Conservation (phyloP, 768 basidiomycete species). For the Lactarius quietus region DNA sequence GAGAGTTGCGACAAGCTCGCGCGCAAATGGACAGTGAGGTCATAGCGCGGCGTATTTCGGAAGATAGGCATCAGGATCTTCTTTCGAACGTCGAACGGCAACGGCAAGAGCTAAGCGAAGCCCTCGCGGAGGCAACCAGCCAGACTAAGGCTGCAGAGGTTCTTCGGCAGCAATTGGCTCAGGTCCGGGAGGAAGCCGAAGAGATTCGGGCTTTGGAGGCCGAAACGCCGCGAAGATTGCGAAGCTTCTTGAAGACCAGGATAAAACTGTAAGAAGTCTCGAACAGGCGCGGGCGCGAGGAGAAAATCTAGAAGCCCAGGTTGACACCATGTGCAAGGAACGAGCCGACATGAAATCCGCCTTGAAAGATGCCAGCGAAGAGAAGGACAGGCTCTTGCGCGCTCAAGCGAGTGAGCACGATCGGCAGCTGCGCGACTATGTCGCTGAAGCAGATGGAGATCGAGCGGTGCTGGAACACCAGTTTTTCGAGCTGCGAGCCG, state of each 20-base stretch:
- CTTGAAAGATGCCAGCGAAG: slow-evolving; percentile 60
- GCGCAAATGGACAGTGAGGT: slow-evolving; percentile 62
- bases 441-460: slow-evolving; percentile 91
- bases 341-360: slow-evolving; percentile 67
- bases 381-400: slow-evolving; percentile 75
- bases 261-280: slow-evolving; percentile 61
- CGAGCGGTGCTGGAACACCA: slow-evolving; percentile 90
- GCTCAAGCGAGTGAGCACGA: slow-evolving; percentile 70
- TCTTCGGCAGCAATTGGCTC: slow-evolving; percentile 59
- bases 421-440: slow-evolving; percentile 74
- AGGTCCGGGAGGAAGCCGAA: slow-evolving; percentile 58
- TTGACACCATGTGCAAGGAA: slow-evolving; percentile 65
- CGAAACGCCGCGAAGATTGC: slow-evolving; percentile 61
- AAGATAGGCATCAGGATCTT: slow-evolving; percentile 59
- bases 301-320: slow-evolving; percentile 72
- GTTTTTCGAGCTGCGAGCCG: slow-evolving; percentile 65
- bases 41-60: slow-evolving; percentile 57
- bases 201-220: slow-evolving; percentile 66
- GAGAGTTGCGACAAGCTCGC: slow-evolving; percentile 59
- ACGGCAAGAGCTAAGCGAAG: slow-evolving; percentile 49
- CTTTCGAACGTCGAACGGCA: slow-evolving; percentile 53
- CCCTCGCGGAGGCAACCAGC: slow-evolving; percentile 65
- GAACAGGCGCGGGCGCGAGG: slow-evolving; percentile 73
- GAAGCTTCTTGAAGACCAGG: slow-evolving; percentile 70
- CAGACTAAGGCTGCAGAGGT: slow-evolving; percentile 57